A percentile compares a stretch with the other conserved stretches of the same genome.
Evolutionary conservation across 106 monocot species (phyloP).

Genomic region (Acorus gramineus): DNA sequence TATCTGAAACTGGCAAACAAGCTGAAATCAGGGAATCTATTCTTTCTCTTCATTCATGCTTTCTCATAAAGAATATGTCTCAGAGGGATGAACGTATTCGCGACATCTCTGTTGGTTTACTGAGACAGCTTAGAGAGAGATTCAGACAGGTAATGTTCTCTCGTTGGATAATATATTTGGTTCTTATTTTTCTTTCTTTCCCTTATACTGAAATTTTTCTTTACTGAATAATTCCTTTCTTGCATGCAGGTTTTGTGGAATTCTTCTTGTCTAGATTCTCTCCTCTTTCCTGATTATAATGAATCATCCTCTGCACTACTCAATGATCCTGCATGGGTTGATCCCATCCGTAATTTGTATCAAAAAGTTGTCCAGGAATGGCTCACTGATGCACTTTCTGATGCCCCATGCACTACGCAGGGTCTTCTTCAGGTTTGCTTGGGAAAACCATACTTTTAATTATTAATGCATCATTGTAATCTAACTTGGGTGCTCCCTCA

Average conservation of each 20-base stretch:
- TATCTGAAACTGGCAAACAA: slow-evolving; percentile 78
- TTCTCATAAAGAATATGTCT: slow-evolving; percentile 89
- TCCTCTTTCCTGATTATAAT: slow-evolving; percentile 82
- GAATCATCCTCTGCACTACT: slow-evolving; percentile 70
- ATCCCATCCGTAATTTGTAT: slow-evolving; percentile 68
- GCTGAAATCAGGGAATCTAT: slow-evolving; percentile 64
- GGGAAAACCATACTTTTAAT: neutral
- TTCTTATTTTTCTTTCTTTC: neutral
- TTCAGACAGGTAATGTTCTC: slow-evolving; percentile 68
- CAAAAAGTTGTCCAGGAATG: slow-evolving; percentile 89
- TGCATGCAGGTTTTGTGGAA: slow-evolving; percentile 84
- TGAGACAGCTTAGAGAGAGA: slow-evolving; percentile 74
- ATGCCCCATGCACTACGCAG: slow-evolving; percentile 91
- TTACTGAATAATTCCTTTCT: neutral
- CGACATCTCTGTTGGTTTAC: slow-evolving; percentile 68
- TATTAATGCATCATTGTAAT: neutral
- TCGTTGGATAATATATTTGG: neutral
- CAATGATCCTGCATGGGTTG: slow-evolving; percentile 95
- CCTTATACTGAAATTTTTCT: neutral
- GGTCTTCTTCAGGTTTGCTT: slow-evolving; percentile 85
- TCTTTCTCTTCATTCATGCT: slow-evolving; percentile 85
- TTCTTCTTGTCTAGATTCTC: slow-evolving; percentile 78
- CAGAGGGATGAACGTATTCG: slow-evolving; percentile 96
- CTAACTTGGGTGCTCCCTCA: too few relatives aligned
- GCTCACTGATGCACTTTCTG: slow-evolving; percentile 88